phyloP scores from a whole-genome alignment of 108 stramenopile genomes.

The Nitzschia putrida region DNA sequence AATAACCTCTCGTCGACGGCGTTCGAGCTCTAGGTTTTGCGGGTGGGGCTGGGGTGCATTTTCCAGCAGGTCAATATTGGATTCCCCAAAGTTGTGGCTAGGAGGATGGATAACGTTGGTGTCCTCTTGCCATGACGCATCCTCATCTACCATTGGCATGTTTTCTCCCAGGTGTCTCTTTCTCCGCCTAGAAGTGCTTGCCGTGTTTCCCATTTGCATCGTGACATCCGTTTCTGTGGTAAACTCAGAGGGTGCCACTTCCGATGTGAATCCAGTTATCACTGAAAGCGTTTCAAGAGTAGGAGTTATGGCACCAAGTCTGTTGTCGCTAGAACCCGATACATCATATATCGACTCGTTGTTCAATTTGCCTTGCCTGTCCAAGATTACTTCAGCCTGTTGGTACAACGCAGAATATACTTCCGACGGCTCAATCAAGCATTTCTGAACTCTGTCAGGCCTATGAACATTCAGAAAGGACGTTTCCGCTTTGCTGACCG shows the following conservation, averaged over 20 bases:
- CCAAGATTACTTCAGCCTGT: slow-evolving; percentile 3
- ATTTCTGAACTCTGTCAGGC: background rate
- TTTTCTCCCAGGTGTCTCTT: too few relatives aligned
- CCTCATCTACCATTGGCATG: too few relatives aligned
- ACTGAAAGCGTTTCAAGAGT: background rate
- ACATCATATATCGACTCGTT: background rate
- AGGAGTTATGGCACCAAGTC: background rate
- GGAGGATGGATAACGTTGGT: too few relatives aligned
- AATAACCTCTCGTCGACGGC: slow-evolving; percentile 3
- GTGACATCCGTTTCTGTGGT: slow-evolving; percentile 17
- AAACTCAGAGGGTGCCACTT: slow-evolving; percentile 5
- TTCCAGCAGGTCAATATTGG: too few relatives aligned
- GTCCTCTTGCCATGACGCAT: too few relatives aligned
- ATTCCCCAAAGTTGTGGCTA: too few relatives aligned
- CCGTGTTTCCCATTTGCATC: slow-evolving; percentile 2
- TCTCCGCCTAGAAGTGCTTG: too few relatives aligned
- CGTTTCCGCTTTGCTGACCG: background rate
- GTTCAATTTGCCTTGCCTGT: background rate
- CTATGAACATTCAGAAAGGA: background rate
- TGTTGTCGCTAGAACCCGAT: background rate
- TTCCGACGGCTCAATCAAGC: slow-evolving; percentile 1
- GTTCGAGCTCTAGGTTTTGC: background rate
- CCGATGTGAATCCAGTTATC: background rate
- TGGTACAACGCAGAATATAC: background rate
- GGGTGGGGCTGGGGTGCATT: too few relatives aligned